A percentile compares a stretch with the other conserved stretches of the same genome.
Conservation (phyloP, 352 stramenopile genomes). For the Globisporangium perplexum region DNA sequence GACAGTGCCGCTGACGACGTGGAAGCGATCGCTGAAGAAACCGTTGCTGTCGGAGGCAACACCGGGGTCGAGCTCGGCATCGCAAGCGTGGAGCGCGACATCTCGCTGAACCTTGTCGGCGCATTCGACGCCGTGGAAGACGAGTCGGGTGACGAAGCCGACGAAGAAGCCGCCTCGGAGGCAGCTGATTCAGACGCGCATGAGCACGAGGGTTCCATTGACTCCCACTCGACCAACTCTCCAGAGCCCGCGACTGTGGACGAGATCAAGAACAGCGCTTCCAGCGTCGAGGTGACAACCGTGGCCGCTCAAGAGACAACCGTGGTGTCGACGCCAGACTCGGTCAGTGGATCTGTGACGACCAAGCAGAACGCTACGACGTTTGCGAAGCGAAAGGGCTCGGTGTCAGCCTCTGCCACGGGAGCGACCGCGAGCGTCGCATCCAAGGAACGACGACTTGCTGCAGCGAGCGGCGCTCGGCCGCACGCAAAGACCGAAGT, state of each 20-base stretch:
- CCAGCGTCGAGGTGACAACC: neutral
- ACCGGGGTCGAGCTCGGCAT: neutral
- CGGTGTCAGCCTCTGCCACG: neutral
- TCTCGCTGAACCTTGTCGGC: conserved; percentile 2
- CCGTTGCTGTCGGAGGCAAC: neutral
- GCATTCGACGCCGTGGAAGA: conserved; percentile 4
- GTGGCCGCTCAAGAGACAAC: neutral
- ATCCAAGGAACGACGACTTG: neutral
- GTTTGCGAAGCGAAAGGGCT: neutral
- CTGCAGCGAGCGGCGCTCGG: neutral
- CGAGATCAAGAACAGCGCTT: neutral
- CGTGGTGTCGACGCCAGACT: neutral
- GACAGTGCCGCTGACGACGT: neutral
- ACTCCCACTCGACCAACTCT: neutral
- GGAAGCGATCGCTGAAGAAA: neutral
- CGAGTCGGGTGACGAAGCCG: conserved; percentile 2
- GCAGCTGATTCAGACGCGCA: neutral
- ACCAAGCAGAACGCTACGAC: neutral
- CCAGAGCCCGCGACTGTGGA: neutral
- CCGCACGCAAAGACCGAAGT: neutral
- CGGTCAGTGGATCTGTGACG: neutral
- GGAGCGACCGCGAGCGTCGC: neutral
- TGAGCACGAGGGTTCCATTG: neutral
- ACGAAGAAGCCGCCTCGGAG: neutral
- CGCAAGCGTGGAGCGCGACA: neutral